Conservation (phyloP, 2,329 filamentous ascomycete genomes). For the Pseudomassariella vexata region DNA sequence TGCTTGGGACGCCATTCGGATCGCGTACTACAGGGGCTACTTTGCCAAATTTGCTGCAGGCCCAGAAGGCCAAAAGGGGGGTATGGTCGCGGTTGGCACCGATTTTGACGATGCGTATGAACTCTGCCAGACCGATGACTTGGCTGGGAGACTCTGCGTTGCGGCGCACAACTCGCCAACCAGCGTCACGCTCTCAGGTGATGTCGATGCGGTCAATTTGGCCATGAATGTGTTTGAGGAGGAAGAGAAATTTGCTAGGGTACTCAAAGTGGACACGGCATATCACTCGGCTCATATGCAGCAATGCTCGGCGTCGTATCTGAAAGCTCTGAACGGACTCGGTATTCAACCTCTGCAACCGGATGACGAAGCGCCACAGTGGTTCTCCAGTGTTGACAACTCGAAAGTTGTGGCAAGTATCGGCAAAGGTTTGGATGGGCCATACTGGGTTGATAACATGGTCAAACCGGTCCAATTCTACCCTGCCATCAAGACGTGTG, state of each 20-base stretch:
- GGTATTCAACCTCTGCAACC: neutral
- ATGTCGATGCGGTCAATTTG: conserved; percentile 15
- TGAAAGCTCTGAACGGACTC: conserved; percentile 2
- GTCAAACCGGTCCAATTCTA: conserved; percentile 18
- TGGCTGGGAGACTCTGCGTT: conserved; percentile 16
- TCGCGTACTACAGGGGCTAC: conserved; percentile 19
- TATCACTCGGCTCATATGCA: conserved; percentile 33
- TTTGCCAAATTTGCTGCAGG: neutral
- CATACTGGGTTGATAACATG: conserved; percentile 18
- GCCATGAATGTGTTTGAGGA: conserved; percentile 9
- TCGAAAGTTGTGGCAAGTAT: neutral
- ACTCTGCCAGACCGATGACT: conserved; percentile 7
- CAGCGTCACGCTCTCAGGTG: conserved; percentile 22
- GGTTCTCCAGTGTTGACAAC: conserved; percentile 10
- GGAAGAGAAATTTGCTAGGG: conserved; percentile 14
- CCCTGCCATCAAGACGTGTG: conserved; percentile 9
- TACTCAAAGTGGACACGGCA: conserved; percentile 27
- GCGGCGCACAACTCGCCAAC: conserved; percentile 22
- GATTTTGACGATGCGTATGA: conserved; percentile 21
- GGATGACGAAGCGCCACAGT: neutral
- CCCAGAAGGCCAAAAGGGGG: conserved; percentile 15
- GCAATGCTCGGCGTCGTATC: conserved; percentile 4
- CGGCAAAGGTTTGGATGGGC: neutral
- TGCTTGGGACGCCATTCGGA: conserved; percentile 23
- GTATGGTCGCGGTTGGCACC: conserved; percentile 34